Evolutionary conservation across 2,329 filamentous ascomycete species (phyloP).

Genomic region (Aspergillus pseudoviridinutans): DNA sequence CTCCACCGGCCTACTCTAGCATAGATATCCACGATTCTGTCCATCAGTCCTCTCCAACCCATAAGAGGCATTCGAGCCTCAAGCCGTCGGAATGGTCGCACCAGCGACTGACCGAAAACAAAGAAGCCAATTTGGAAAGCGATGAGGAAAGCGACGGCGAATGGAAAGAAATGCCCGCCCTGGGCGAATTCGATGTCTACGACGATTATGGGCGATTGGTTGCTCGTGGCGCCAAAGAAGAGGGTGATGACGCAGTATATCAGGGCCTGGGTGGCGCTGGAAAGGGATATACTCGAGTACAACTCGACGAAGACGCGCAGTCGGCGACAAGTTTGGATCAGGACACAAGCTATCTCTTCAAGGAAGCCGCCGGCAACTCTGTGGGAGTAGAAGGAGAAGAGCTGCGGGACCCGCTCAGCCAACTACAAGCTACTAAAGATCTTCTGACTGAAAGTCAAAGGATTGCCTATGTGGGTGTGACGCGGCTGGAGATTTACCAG

Average conservation of each 20-base stretch:
- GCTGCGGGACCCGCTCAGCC: slow-evolving; percentile 76
- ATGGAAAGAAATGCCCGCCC: slow-evolving; percentile 94
- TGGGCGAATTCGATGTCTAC: slow-evolving; percentile 90
- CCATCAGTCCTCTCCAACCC: slow-evolving; percentile 12
- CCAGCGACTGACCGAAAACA: slow-evolving; percentile 63
- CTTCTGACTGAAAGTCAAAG: slow-evolving; percentile 91
- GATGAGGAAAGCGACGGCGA: slow-evolving; percentile 61
- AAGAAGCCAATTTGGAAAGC: slow-evolving; percentile 32
- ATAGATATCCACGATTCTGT: slow-evolving; percentile 4
- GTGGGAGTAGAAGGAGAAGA: slow-evolving; percentile 68
- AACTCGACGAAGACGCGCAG: slow-evolving; percentile 89
- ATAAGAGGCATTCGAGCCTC: slow-evolving; percentile 22
- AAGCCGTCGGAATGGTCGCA: slow-evolving; percentile 83
- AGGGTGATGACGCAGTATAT: slow-evolving; percentile 69
- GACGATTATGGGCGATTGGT: slow-evolving; percentile 88
- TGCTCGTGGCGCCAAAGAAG: slow-evolving; percentile 70
- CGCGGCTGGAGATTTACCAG: slow-evolving; percentile 71
- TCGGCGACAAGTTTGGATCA: slow-evolving; percentile 96
- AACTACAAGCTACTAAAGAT: slow-evolving; percentile 94
- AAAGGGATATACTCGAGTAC: slow-evolving; percentile 92
- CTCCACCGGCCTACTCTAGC: slow-evolving; percentile 13
- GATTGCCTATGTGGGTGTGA: slow-evolving; percentile 91
- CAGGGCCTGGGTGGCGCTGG: slow-evolving; percentile 79
- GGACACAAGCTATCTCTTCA: slow-evolving; percentile 94
- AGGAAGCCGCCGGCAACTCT: slow-evolving; percentile 62